Conservation (phyloP, 306 rosid species). For the Cicer arietinum region DNA sequence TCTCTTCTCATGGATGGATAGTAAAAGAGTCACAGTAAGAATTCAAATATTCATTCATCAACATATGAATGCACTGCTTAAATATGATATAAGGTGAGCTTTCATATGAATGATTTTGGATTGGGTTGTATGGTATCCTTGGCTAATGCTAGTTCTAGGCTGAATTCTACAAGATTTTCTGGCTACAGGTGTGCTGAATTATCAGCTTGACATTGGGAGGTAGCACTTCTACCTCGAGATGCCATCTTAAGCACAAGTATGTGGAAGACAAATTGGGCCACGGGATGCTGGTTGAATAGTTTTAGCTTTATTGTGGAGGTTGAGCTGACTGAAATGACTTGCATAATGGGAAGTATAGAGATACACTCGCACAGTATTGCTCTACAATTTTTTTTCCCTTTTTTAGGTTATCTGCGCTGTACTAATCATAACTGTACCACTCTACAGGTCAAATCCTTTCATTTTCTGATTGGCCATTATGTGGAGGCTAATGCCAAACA, state of each 20-base stretch:
- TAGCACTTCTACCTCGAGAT: constrained; percentile 36
- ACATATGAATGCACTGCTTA: constrained; percentile 3
- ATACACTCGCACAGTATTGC: constrained; percentile 44
- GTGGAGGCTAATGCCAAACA: constrained; percentile 58
- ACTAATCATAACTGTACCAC: constrained; percentile 53
- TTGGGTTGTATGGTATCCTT: constrained; percentile 20
- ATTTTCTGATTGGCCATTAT: constrained; percentile 58
- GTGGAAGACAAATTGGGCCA: constrained; percentile 56
- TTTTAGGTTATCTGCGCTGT: constrained; percentile 47
- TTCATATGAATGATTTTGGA: background rate
- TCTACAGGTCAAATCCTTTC: constrained; percentile 55
- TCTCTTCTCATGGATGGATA: background rate
- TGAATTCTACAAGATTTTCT: constrained; percentile 28
- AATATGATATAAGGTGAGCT: constrained; percentile 34
- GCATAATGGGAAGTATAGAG: constrained; percentile 44
- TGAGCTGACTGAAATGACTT: constrained; percentile 49
- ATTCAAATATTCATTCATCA: constrained; percentile 6
- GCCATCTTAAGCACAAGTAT: constrained; percentile 37
- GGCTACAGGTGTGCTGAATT: constrained; percentile 42
- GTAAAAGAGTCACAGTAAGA: constrained; percentile 18
- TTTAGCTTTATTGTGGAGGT: constrained; percentile 38
- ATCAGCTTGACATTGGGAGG: constrained; percentile 41
- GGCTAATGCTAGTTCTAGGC: constrained; percentile 18
- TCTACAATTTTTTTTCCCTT: constrained; percentile 18
- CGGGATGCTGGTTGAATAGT: constrained; percentile 50